Evolutionary conservation across 2,329 filamentous ascomycete genomes (phyloP).

Genomic region (Cylindrodendrum hubeiense): DNA sequence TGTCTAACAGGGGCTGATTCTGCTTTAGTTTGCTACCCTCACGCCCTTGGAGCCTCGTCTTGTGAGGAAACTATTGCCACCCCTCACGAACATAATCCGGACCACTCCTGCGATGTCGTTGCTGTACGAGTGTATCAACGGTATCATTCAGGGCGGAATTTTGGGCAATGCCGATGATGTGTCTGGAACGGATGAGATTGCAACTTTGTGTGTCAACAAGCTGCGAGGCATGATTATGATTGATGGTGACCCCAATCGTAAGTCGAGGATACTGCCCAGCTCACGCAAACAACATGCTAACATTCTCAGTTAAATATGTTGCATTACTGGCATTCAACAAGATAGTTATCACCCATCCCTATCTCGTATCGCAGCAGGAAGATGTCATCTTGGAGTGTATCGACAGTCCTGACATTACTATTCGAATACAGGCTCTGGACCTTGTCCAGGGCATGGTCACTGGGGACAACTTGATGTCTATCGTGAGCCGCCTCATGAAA

Average conservation of each 20-base stretch:
- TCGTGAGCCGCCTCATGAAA: conserved; percentile 88
- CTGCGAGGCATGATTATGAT: conserved; percentile 93
- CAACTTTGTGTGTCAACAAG: conserved; percentile 91
- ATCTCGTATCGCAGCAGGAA: conserved; percentile 90
- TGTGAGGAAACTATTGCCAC: conserved; percentile 90
- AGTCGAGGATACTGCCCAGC: conserved; percentile 52
- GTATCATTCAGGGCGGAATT: conserved; percentile 97
- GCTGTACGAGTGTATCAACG: conserved; percentile 97
- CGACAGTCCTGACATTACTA: conserved; percentile 95
- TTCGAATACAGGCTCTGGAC: conserved; percentile 91
- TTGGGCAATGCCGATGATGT: conserved; percentile 84
- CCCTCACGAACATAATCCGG: conserved; percentile 91
- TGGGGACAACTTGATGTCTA: conserved; percentile 83
- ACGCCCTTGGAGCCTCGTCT: conserved; percentile 93
- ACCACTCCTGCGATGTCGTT: conserved; percentile 98
- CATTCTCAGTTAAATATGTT: conserved; percentile 87
- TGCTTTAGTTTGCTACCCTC: conserved; percentile 84
- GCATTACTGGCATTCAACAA: conserved; percentile 95
- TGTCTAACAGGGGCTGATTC: not conserved
- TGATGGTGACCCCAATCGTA: conserved; percentile 92
- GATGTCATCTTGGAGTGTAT: conserved; percentile 97
- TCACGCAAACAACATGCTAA: conserved; percentile 27
- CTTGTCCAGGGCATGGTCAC: conserved; percentile 95
- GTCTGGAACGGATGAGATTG: conserved; percentile 90
- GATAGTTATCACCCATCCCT: conserved; percentile 89